A percentile compares a stretch with the other conserved stretches of the same genome.
Evolutionary conservation across 23 red algal genomes (phyloP).

Genomic region (Rhodosorus marinus): DNA sequence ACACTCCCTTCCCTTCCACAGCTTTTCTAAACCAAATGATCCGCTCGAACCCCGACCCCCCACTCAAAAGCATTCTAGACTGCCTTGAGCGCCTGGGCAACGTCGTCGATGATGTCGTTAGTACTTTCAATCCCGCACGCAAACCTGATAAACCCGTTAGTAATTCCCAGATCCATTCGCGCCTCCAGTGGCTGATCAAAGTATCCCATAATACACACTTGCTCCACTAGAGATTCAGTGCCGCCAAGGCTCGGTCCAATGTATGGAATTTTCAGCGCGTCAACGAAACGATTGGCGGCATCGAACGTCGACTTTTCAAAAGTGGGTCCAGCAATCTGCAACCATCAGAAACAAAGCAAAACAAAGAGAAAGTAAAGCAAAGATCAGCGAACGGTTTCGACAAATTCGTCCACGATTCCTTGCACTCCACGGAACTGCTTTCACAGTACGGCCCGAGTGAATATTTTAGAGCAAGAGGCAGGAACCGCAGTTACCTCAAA

Average conservation of each 20-base stretch:
- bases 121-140: constrained; percentile 85
- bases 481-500: constrained; percentile 71
- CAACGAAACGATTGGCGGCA: constrained; percentile 57
- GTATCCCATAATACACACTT: constrained; percentile 97
- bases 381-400: no score
- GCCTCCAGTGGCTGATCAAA: constrained; percentile 80
- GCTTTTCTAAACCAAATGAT: no score
- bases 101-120: constrained; percentile 65
- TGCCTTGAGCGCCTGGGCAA: constrained; percentile 61
- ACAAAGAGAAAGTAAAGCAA: no score
- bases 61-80: no score
- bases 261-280: constrained; percentile 71
- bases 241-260: constrained; percentile 91
- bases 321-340: no score
- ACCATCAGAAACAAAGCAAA: no score
- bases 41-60: no score
- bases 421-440: no score
- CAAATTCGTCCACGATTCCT: no score
- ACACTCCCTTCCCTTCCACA: no score
- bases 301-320: constrained; percentile 54
- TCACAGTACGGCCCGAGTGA: no score
- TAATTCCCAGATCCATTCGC: constrained; percentile 71
- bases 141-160: constrained; percentile 67
- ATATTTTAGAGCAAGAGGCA: constrained; percentile 39
- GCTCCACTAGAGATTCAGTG: constrained; percentile 82